A percentile compares a stretch with the other conserved stretches of the same genome.
These are phyloP conservation scores for Neurospora discreta DNA, from an alignment of 495 filamentous ascomycete species.

Conservation along the genomic window DNA sequence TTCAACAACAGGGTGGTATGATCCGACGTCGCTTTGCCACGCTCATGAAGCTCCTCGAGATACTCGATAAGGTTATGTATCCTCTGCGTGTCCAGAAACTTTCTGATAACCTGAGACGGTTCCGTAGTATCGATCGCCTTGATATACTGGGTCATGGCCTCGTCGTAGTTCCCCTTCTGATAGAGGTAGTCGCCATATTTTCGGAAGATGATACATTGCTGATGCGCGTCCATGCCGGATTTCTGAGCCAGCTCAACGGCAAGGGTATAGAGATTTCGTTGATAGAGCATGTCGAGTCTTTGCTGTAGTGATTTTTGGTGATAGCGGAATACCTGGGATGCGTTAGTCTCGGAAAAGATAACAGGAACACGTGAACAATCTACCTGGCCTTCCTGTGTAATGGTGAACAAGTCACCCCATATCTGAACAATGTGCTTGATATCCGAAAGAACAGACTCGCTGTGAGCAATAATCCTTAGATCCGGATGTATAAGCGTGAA, in stretches of 20 bases:
- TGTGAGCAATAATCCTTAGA: constrained; percentile 81
- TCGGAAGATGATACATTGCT: constrained; percentile 85
- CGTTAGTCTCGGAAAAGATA: neutral
- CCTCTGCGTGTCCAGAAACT: constrained; percentile 91
- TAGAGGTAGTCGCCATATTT: constrained; percentile 96
- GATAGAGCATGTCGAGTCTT: constrained; percentile 86
- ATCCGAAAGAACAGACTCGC: constrained; percentile 67
- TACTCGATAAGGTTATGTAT: constrained; percentile 98
- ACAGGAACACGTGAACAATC: constrained; percentile 2
- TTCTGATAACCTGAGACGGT: constrained; percentile 87
- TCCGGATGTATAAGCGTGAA: constrained; percentile 87
- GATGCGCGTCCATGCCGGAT: constrained; percentile 59
- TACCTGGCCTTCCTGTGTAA: constrained; percentile 86
- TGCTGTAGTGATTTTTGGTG: constrained; percentile 86
- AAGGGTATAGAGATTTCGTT: constrained; percentile 81
- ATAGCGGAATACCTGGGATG: constrained; percentile 64
- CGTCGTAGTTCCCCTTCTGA: constrained; percentile 87
- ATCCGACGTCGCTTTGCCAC: constrained; percentile 86
- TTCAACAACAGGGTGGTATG: constrained; percentile 92
- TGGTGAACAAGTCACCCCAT: constrained; percentile 83
- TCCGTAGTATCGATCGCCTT: constrained; percentile 92
- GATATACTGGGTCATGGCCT: constrained; percentile 96
- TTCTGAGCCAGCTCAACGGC: constrained; percentile 93
- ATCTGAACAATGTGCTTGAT: constrained; percentile 72
- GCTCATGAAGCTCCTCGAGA: constrained; percentile 90